These are phyloP conservation scores for Dichotomocladium elegans DNA, from an alignment of 371 early-diverging fungal genomes.

Conservation along the genomic window DNA sequence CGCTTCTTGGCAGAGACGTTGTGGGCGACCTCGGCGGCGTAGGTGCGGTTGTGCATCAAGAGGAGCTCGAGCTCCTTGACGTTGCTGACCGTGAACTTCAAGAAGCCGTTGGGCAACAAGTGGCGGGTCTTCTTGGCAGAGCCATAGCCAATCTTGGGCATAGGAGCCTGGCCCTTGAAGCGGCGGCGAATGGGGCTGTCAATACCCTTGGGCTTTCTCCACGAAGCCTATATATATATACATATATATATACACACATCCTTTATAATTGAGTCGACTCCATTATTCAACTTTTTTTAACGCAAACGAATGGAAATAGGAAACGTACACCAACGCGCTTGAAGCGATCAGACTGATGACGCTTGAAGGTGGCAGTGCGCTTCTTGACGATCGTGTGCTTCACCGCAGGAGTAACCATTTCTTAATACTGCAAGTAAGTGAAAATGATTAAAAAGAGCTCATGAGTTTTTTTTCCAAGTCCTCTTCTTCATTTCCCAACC, in stretches of 20 bases:
- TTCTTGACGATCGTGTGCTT: constrained; percentile 97
- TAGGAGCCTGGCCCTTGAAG: constrained; percentile 97
- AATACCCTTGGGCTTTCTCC: constrained; percentile 99
- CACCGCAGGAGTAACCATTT: constrained; percentile 88
- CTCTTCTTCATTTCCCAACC: background rate
- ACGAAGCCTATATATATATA: constrained; percentile 82
- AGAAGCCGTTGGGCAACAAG: constrained; percentile 98
- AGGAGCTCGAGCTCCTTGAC: constrained; percentile 95
- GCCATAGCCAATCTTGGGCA: constrained; percentile 99
- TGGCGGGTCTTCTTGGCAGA: constrained; percentile 95
- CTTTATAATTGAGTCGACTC: background rate
- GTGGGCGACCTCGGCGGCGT: constrained; percentile 99
- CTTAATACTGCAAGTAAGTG: background rate
- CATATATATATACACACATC: background rate
- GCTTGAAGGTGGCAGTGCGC: constrained; percentile 96
- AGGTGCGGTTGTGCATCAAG: constrained; percentile 98
- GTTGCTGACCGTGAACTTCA: constrained; percentile 96
- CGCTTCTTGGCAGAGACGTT: constrained; percentile 98
- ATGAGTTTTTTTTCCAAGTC: background rate
- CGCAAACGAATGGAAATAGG: too few relatives aligned
- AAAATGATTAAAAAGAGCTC: background rate
- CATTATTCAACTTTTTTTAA: too few relatives aligned
- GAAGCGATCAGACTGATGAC: constrained; percentile 99
- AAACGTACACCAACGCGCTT: constrained; percentile 83
- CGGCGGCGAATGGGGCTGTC: constrained; percentile 99